Conservation (phyloP, 371 early-diverging fungal species). For the Apophysomyces trapeziformis region DNA sequence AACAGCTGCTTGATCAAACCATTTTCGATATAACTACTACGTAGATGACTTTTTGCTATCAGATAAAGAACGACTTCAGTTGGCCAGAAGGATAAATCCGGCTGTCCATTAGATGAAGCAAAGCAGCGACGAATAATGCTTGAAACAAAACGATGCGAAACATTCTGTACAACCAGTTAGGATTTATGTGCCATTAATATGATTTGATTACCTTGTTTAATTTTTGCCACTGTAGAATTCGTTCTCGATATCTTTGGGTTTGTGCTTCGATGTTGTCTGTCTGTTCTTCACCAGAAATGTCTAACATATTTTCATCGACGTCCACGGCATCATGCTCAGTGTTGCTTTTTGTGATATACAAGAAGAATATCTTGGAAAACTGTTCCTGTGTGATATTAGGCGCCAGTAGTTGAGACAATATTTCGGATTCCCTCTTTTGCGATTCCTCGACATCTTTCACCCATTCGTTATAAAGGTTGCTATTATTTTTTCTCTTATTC, state of each 20-base stretch:
- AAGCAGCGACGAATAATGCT: conserved; percentile 44
- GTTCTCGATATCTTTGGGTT: conserved; percentile 7
- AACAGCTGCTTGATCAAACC: conserved; percentile 54
- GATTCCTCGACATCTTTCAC: conserved; percentile 23
- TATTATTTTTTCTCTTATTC: conserved; percentile 14
- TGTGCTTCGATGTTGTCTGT: background rate
- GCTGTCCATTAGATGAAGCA: conserved; percentile 30
- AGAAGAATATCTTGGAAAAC: conserved; percentile 41
- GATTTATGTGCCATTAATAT: background rate
- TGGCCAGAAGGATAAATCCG: conserved; percentile 55
- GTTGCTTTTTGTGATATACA: conserved; percentile 13
- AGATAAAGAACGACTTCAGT: conserved; percentile 56
- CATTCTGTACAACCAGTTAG: conserved; percentile 27
- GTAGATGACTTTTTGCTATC: conserved; percentile 50
- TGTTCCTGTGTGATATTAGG: conserved; percentile 25
- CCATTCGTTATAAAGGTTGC: conserved; percentile 34
- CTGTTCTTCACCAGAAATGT: background rate
- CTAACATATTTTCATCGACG: conserved; percentile 19
- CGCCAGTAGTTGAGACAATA: conserved; percentile 24
- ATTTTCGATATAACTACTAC: conserved; percentile 51
- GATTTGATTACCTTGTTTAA: background rate
- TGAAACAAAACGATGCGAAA: conserved; percentile 58
- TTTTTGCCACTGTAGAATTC: conserved; percentile 4
- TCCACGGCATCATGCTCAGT: conserved; percentile 19
- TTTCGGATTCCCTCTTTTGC: conserved; percentile 32